Evolutionary conservation across 495 filamentous ascomycete genomes (phyloP).

Genomic region (Podospora sp.): DNA sequence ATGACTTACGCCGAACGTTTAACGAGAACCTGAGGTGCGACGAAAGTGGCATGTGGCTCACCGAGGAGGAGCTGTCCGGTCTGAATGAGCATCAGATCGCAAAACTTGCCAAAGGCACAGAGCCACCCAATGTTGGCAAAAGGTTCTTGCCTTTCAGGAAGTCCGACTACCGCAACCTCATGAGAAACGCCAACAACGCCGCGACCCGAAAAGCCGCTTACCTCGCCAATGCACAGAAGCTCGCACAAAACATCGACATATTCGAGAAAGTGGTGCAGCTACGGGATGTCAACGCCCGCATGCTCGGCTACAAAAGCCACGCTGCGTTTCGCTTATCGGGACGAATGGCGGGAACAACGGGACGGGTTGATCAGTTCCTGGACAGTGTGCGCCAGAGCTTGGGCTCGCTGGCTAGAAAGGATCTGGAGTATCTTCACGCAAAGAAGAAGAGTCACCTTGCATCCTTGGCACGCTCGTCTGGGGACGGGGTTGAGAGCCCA

Average conservation of each 20-base stretch:
- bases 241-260: not conserved
- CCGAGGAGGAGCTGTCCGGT: not conserved
- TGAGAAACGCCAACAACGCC: not conserved
- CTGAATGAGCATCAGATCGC: not conserved
- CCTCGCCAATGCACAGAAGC: not conserved
- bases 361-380: not conserved
- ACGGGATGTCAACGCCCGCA: not conserved
- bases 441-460: not conserved
- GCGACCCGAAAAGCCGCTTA: not conserved
- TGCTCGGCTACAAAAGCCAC: slow-evolving; percentile 2
- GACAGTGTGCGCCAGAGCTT: not conserved
- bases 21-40: not conserved
- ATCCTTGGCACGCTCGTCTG: not conserved
- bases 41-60: not conserved
- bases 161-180: not conserved
- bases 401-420: not conserved
- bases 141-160: not conserved
- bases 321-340: not conserved
- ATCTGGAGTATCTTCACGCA: not conserved
- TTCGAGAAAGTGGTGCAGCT: not conserved
- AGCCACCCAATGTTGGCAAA: not conserved
- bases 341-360: not conserved
- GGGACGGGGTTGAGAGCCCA: not conserved
- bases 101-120: not conserved
- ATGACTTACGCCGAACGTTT: not conserved